Evolutionary conservation across 148 eudicot species (phyloP), one percentile per base, ranked within the genome.

Genomic region (Heliamphora exappendiculata): DNA sequence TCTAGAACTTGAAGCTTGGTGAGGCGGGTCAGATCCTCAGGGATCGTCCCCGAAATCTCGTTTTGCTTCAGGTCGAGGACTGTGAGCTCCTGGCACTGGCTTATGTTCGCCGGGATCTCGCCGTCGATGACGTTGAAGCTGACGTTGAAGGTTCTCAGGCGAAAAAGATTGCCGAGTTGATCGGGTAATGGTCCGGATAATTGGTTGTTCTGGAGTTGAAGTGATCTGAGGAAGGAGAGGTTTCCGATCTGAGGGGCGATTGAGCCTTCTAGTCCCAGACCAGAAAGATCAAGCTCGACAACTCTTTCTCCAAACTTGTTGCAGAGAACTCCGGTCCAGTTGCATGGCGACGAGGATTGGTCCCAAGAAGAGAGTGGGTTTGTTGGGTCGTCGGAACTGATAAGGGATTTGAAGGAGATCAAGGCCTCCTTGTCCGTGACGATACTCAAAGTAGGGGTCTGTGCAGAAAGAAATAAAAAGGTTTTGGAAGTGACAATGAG

Each of bases 171-270:
- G 26, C 68, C 69, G 11, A 81, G 17, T 59, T 81, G 77, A 39
- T 22, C 45, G 36, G 84, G 86, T 37, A 84, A 60, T 29, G 70
- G 51, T 36, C 81, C 83, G 12, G 54, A 58, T 4, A 84, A 41
- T 34, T 78, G 75, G 74, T 81, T 84, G 16, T 81, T 71, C 29
- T 81, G 84, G 47, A 84, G 82, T 51, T 84, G 75, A 28, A 84
- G 59, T 45, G 84, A 84, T 37, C 58, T n/a, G 5, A 84, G 86
- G 47, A 76, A 81, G 1, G 86, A 50, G 7, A 84, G 82, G 29
- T 84, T 84, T 17, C 86, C 86, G 47, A 84, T 71, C 1, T 66
- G 50, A 49, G 86, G 84, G 67, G 80, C 78, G 47, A 84, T 81
- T 9, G 69, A 50, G 0, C 86, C 86, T 51, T 11, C 28, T 45